A percentile compares a stretch with the other conserved stretches of the same genome.
Evolutionary conservation across 2,329 filamentous ascomycete species (phyloP).

Genomic region (Blastomyces gilchristii): DNA sequence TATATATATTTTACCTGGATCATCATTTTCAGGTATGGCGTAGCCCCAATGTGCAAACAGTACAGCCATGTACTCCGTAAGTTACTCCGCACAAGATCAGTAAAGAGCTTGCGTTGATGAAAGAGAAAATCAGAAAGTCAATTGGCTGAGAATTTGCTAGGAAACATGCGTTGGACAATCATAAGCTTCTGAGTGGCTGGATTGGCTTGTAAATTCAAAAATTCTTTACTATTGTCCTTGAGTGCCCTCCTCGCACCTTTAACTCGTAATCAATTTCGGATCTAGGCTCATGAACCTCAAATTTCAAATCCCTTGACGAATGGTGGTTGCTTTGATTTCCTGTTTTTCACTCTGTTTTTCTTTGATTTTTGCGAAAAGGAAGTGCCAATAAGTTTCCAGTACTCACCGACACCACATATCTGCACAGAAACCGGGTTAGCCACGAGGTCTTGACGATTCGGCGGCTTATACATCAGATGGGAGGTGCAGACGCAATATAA

Average conservation of each 20-base stretch:
- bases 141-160: neutral
- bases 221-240: neutral
- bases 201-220: neutral
- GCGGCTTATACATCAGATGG: neutral
- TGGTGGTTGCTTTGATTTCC: too few relatives aligned
- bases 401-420: neutral
- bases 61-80: too few relatives aligned
- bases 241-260: neutral
- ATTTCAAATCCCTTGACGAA: neutral
- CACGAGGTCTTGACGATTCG: neutral
- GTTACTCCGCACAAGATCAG: too few relatives aligned
- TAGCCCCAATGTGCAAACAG: neutral
- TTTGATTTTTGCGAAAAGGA: too few relatives aligned
- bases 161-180: neutral
- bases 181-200: slow-evolving; percentile 1
- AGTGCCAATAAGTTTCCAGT: too few relatives aligned
- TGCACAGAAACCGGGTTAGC: neutral
- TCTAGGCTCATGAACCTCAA: neutral
- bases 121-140: neutral
- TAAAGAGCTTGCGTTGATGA: neutral
- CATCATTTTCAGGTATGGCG: neutral
- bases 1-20: neutral
- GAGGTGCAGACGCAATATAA: neutral
- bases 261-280: neutral
- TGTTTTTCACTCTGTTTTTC: too few relatives aligned